Percentiles rank a stretch among this genome's conserved stretches.
Conservation (phyloP, 331 rosid species). For the Spiraea crenata region DNA sequence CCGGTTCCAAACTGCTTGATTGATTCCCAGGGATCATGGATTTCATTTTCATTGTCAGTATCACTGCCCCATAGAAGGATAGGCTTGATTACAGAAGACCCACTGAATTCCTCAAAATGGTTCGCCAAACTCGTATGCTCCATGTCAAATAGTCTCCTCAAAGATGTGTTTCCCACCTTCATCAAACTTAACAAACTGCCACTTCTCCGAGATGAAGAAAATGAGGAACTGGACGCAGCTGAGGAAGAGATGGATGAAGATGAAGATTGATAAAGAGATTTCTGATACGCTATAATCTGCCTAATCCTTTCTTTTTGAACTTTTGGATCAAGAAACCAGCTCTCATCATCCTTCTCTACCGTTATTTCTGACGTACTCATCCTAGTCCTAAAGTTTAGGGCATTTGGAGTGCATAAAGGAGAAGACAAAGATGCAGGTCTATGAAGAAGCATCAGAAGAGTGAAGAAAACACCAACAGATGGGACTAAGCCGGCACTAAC, state of each 20-base stretch:
- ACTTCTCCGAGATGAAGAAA: slow-evolving; percentile 44
- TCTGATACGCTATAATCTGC: slow-evolving; percentile 55
- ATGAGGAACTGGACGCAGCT: slow-evolving; percentile 34
- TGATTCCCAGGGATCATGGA: slow-evolving; percentile 54
- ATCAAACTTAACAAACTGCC: slow-evolving; percentile 60
- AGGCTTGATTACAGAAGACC: slow-evolving; percentile 62
- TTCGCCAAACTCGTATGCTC: slow-evolving; percentile 72
- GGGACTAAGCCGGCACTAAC: neutral
- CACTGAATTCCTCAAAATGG: slow-evolving; percentile 59
- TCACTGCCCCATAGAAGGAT: slow-evolving; percentile 75
- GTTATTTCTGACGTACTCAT: slow-evolving; percentile 42
- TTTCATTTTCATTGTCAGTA: slow-evolving; percentile 39
- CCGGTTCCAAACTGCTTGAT: slow-evolving; percentile 40
- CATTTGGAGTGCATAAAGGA: slow-evolving; percentile 7
- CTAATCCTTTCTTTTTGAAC: slow-evolving; percentile 46
- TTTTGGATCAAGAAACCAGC: slow-evolving; percentile 42
- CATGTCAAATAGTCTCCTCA: slow-evolving; percentile 83
- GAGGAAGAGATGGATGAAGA: slow-evolving; percentile 30
- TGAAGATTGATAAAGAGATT: slow-evolving; percentile 40
- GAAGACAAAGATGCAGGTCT: slow-evolving; percentile 3
- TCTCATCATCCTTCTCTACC: slow-evolving; percentile 54
- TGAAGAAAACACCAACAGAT: slow-evolving; percentile 1
- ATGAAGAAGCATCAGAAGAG: slow-evolving; percentile 25
- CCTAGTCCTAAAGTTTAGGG: slow-evolving; percentile 8
- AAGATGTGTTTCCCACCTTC: slow-evolving; percentile 67